Evolutionary conservation across 2,329 filamentous ascomycete genomes (phyloP), one percentile per base, ranked within the genome.

Genomic region (Colletotrichum sp.): DNA sequence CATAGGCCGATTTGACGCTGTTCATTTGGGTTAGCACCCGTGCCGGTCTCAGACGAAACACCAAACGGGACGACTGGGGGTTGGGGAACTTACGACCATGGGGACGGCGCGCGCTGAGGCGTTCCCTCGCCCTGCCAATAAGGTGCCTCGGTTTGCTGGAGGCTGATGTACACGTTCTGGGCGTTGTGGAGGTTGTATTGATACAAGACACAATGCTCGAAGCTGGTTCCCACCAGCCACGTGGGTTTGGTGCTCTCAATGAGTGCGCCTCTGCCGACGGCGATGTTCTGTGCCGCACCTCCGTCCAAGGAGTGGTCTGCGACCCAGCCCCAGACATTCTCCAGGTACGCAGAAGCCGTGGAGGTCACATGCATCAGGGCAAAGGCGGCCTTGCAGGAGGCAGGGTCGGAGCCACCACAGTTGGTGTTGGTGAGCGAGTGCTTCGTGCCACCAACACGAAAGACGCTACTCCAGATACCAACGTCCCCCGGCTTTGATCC

Each of bases 211-310:
- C 81, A 82, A 80, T 91, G 90, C 80, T 91, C 90, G 30, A 86
- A 87, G 1, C 86, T 86, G 5, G 88, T 89, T 32, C 88, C 89
- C 64, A 88, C 83, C 44, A 92, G 82, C 90, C 90, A 92, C 27
- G 87, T 89, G 4, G 88, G 87, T 8, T 84, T 83, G 19, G 84
- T 86, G 19, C 85, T 86, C 78, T 90, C 86, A 55, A 89, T 82
- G 4, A 89, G 82, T 0, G 86, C 80, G 36, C 89, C 88, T 16
- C 90, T 87, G 59, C 86, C 89, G 48, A 85, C 84, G 61, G 85
- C 87, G 39, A 88, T 88, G 63, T 83, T 85, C 68, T 84, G 85
- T 55, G 78, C 77, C 66, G 78, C 79, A n/a, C 75, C 67, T n/a
- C 85, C 85, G 71, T 91, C 89, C 19, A 91, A 83, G 75, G 89